phyloP scores from a whole-genome alignment of 495 filamentous ascomycete species.

The Podospora comata region DNA sequence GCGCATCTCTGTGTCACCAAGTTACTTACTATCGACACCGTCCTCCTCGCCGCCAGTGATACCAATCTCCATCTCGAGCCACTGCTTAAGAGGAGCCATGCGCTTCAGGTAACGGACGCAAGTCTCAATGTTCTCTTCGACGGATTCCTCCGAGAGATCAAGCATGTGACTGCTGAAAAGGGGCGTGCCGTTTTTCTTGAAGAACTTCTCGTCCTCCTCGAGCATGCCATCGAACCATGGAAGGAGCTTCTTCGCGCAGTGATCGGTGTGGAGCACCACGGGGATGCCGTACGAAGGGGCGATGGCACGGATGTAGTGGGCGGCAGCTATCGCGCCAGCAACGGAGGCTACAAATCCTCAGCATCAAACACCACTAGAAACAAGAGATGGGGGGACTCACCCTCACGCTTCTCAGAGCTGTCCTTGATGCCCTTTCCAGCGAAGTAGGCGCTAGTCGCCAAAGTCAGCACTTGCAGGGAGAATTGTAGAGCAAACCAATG shows the following conservation, averaged over 20 bases:
- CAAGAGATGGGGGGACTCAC: background rate
- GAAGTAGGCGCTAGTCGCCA: constrained; percentile 71
- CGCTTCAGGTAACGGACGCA: constrained; percentile 89
- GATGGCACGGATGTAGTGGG: constrained; percentile 88
- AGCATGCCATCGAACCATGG: constrained; percentile 95
- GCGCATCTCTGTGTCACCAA: background rate
- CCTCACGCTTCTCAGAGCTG: constrained; percentile 60
- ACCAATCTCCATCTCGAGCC: constrained; percentile 87
- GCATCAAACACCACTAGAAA: background rate
- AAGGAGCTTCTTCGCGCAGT: constrained; percentile 88
- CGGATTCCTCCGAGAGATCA: constrained; percentile 81
- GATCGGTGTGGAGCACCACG: constrained; percentile 67
- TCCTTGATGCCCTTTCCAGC: constrained; percentile 91
- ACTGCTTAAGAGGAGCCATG: constrained; percentile 92
- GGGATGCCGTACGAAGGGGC: constrained; percentile 86
- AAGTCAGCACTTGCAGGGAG: constrained; percentile 48
- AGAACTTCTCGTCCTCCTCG: constrained; percentile 85
- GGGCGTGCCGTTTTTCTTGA: constrained; percentile 87
- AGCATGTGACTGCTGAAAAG: constrained; percentile 98
- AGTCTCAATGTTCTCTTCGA: constrained; percentile 86
- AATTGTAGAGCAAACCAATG: background rate
- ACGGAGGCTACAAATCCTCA: constrained; percentile 60
- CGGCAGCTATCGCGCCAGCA: constrained; percentile 78
- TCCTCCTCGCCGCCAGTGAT: constrained; percentile 81
- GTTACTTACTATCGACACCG: constrained; percentile 42